These are phyloP conservation scores for Fusarium fracticaudum DNA, from an alignment of 2,329 filamentous ascomycete species.

Conservation along the genomic window DNA sequence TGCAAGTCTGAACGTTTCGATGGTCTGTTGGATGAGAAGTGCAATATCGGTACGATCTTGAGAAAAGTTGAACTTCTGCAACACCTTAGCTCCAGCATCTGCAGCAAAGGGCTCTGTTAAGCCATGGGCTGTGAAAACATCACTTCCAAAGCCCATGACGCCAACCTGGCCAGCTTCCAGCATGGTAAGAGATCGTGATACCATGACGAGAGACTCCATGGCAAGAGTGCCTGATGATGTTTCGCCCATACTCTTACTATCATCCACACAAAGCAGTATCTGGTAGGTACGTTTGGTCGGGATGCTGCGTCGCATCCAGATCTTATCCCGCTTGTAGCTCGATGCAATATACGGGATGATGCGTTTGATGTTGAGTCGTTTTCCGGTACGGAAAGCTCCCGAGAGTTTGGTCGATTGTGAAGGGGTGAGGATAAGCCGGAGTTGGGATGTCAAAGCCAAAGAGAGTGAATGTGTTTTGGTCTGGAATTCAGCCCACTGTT, in stretches of 20 bases:
- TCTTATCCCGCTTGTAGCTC: slow-evolving; percentile 98
- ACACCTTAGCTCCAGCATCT: slow-evolving; percentile 79
- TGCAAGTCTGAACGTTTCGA: slow-evolving; percentile 83
- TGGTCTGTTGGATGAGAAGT: slow-evolving; percentile 78
- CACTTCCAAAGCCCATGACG: slow-evolving; percentile 87
- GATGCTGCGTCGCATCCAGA: slow-evolving; percentile 95
- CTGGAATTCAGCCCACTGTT: slow-evolving; percentile 88
- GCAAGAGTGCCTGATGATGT: slow-evolving; percentile 79
- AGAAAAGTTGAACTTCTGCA: slow-evolving; percentile 85
- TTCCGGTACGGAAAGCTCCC: slow-evolving; percentile 95
- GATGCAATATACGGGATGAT: slow-evolving; percentile 99
- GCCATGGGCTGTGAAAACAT: slow-evolving; percentile 85
- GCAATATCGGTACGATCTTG: slow-evolving; percentile 89
- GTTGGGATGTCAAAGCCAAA: slow-evolving; percentile 88
- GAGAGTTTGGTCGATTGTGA: slow-evolving; percentile 96
- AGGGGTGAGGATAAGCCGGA: slow-evolving; percentile 93
- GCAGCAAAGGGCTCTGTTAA: slow-evolving; percentile 84
- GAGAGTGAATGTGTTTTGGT: slow-evolving; percentile 85
- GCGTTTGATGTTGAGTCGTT: slow-evolving; percentile 98
- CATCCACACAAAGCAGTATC: slow-evolving; percentile 96
- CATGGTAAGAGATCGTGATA: slow-evolving; percentile 87
- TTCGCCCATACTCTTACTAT: slow-evolving; percentile 94
- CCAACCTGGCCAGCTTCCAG: slow-evolving; percentile 95
- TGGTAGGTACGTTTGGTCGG: slow-evolving; percentile 96
- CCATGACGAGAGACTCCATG: slow-evolving; percentile 92